Percentiles rank a stretch among this genome's conserved stretches.
Conservation (phyloP, 2,329 filamentous ascomycete species). For the Bretziella fagacearum region DNA sequence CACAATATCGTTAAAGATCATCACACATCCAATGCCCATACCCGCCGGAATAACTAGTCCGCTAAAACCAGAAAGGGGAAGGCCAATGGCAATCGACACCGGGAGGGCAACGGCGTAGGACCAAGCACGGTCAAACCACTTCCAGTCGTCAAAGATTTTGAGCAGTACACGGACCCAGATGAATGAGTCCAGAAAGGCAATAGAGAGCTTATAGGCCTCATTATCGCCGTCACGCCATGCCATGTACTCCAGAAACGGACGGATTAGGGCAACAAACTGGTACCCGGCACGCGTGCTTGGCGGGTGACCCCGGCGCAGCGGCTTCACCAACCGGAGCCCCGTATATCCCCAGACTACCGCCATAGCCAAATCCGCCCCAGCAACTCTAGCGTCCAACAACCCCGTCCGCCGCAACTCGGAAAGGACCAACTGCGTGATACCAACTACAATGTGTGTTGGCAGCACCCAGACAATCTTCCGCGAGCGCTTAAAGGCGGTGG, state of each 20-base stretch:
- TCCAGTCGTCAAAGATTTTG: not conserved
- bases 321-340: slow-evolving; percentile 6
- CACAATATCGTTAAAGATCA: slow-evolving; percentile 1
- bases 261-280: slow-evolving; percentile 4
- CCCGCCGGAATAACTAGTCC: not conserved
- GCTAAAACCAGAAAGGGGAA: slow-evolving; percentile 1
- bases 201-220: slow-evolving; percentile 1
- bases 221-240: not conserved
- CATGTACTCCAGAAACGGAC: slow-evolving; percentile 6
- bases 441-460: slow-evolving; percentile 5
- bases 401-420: slow-evolving; percentile 6
- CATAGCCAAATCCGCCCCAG: not conserved
- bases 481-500: slow-evolving; percentile 6
- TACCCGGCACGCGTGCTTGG: slow-evolving; percentile 5
- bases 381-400: not conserved
- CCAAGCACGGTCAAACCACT: not conserved
- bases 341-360: slow-evolving; percentile 5
- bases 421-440: slow-evolving; percentile 4
- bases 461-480: slow-evolving; percentile 6
- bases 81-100: not conserved
- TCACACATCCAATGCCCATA: not conserved
- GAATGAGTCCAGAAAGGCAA: slow-evolving; percentile 7
- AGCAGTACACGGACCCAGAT: slow-evolving; percentile 11
- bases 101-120: slow-evolving; percentile 7
- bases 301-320: slow-evolving; percentile 12